Conservation (phyloP, 2,329 filamentous ascomycete genomes). For the Lojkania enalia region DNA sequence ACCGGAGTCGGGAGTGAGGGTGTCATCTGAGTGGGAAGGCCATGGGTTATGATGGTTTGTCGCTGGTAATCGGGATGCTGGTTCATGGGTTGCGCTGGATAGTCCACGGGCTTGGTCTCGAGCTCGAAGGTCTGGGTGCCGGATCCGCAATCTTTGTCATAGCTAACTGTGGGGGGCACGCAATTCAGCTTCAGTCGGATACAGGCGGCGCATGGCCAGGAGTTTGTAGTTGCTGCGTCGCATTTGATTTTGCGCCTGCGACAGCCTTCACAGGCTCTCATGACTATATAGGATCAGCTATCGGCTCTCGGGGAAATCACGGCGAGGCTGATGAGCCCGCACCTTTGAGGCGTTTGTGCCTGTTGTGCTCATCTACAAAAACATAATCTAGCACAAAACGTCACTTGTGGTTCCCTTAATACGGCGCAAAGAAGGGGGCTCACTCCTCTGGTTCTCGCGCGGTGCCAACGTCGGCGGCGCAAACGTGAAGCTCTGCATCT, state of each 20-base stretch:
- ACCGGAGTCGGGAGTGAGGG: conserved; percentile 34
- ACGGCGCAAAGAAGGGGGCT: conserved; percentile 41
- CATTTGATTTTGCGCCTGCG: conserved; percentile 96
- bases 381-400: conserved; percentile 75
- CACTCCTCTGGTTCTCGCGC: conserved; percentile 83
- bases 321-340: conserved; percentile 33
- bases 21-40: conserved; percentile 33
- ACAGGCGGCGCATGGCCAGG: conserved; percentile 95
- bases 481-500: conserved; percentile 78
- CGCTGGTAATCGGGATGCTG: conserved; percentile 47
- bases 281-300: conserved; percentile 62
- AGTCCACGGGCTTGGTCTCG: conserved; percentile 45
- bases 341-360: conserved; percentile 96
- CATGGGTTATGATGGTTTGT: conserved; percentile 35
- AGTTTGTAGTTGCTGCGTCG: conserved; percentile 94
- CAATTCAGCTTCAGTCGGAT: conserved; percentile 90
- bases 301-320: neutral
- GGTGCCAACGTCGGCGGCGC: conserved; percentile 66
- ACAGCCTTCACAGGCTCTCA: conserved; percentile 96
- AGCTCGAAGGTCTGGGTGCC: conserved; percentile 47
- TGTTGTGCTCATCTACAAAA: conserved; percentile 97
- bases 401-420: conserved; percentile 18
- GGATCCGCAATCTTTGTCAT: conserved; percentile 62
- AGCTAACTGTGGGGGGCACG: conserved; percentile 81
- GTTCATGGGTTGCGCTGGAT: conserved; percentile 41